These are phyloP conservation scores for Paecilomyces formosus DNA, from an alignment of 2,329 filamentous ascomycete genomes.

Conservation along the genomic window DNA sequence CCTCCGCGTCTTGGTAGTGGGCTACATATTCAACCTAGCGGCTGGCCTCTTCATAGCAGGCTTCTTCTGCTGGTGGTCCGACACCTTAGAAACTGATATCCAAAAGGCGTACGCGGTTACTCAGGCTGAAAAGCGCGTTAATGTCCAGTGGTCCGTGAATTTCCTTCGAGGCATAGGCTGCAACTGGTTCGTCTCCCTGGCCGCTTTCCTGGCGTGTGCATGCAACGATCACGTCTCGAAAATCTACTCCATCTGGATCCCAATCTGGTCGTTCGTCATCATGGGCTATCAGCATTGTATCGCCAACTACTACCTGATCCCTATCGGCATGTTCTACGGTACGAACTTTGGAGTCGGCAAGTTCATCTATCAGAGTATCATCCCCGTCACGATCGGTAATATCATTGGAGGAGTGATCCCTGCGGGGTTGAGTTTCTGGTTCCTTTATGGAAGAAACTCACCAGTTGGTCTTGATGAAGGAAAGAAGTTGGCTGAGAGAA, in stretches of 20 bases:
- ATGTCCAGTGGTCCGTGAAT: constrained; percentile 11
- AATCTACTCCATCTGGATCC: constrained; percentile 17
- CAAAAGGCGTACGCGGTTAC: not conserved
- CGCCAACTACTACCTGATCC: constrained; percentile 16
- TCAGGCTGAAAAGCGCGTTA: constrained; percentile 5
- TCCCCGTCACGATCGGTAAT: constrained; percentile 13
- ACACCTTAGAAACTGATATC: not conserved
- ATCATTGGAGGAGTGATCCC: constrained; percentile 8
- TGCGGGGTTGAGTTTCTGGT: constrained; percentile 2
- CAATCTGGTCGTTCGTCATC: constrained; percentile 14
- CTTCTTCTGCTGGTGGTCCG: not conserved
- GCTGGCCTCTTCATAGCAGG: not conserved
- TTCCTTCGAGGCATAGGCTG: constrained; percentile 18
- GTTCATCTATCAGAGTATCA: constrained; percentile 43
- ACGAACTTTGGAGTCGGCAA: constrained; percentile 33
- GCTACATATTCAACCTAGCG: not conserved
- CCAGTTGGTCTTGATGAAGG: not conserved
- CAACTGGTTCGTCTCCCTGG: constrained; percentile 17
- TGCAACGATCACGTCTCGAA: constrained; percentile 14
- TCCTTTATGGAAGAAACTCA: not conserved
- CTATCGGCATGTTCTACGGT: constrained; percentile 19
- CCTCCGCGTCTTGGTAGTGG: not conserved
- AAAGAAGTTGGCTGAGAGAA: not conserved
- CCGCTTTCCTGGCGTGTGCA: constrained; percentile 12
- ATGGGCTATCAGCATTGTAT: constrained; percentile 17